Conservation (phyloP, 2,329 filamentous ascomycete genomes). For the Xylaria sp. region DNA sequence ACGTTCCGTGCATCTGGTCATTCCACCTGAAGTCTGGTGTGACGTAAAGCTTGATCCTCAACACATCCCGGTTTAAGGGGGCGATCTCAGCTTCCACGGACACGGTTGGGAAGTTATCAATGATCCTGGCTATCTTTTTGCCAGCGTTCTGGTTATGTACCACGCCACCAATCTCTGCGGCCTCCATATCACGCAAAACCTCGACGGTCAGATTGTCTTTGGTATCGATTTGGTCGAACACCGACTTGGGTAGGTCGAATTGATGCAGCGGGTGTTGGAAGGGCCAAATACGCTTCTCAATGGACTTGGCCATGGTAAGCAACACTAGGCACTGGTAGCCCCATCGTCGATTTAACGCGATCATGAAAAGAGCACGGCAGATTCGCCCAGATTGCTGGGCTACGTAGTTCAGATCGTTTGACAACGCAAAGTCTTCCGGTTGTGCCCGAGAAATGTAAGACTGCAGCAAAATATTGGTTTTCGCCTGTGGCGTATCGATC, state of each 20-base stretch:
- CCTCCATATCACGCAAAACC: constrained; percentile 87
- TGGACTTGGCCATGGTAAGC: constrained; percentile 91
- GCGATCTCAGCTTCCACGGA: constrained; percentile 93
- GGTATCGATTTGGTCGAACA: constrained; percentile 83
- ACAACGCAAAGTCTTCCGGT: constrained; percentile 89
- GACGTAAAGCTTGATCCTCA: constrained; percentile 85
- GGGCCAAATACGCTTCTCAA: constrained; percentile 94
- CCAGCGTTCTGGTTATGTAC: constrained; percentile 92
- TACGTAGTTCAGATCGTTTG: constrained; percentile 91
- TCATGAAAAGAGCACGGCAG: constrained; percentile 94
- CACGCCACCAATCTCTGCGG: constrained; percentile 83
- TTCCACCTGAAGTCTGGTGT: constrained; percentile 95
- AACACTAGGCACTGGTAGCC: constrained; percentile 92
- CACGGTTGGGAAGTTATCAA: constrained; percentile 91
- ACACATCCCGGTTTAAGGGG: constrained; percentile 89
- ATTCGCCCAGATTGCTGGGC: constrained; percentile 95
- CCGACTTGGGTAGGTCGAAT: constrained; percentile 84
- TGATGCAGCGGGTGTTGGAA: constrained; percentile 94
- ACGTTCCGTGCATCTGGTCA: constrained; percentile 88
- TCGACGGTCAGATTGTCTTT: constrained; percentile 79
- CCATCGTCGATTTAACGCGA: constrained; percentile 92
- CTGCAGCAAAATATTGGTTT: constrained; percentile 94
- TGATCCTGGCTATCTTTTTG: constrained; percentile 74
- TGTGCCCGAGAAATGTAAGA: constrained; percentile 88
- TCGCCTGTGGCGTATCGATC: constrained; percentile 74